A percentile compares a stretch with the other conserved stretches of the same genome.
Conservation (phyloP, 164 flowering plant genomes). For the Vitis rotundifolia region DNA sequence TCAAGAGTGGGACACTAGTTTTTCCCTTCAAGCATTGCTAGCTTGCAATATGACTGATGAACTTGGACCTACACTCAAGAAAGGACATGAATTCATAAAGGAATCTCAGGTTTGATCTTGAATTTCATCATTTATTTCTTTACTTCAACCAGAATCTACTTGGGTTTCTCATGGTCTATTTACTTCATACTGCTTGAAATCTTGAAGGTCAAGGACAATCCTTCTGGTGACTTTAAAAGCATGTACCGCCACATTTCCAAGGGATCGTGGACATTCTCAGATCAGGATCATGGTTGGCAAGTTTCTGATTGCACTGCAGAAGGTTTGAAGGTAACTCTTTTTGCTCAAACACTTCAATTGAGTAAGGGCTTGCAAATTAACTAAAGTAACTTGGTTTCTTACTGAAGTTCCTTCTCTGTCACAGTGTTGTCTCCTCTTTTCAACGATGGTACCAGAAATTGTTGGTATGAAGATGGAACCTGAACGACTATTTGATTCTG, state of each 20-base stretch:
- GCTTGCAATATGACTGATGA: conserved; percentile 42
- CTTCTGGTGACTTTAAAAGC: too few species aligned
- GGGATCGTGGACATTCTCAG: conserved; percentile 59
- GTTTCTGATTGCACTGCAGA: conserved; percentile 71
- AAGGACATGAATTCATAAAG: conserved; percentile 40
- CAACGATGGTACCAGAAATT: conserved; percentile 42
- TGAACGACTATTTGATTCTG: conserved; percentile 42
- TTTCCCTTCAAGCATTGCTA: conserved; percentile 51
- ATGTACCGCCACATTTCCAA: too few species aligned
- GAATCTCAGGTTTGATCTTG: conserved; percentile 37
- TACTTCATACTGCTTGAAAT: too few species aligned
- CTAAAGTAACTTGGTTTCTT: background rate
- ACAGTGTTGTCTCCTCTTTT: conserved; percentile 38
- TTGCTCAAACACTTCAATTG: background rate
- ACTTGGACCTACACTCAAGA: conserved; percentile 25
- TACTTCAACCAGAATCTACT: too few species aligned
- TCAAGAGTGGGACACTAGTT: conserved; percentile 52
- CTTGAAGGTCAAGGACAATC: too few species aligned
- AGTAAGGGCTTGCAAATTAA: background rate
- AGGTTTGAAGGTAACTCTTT: conserved; percentile 38
- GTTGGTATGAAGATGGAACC: conserved; percentile 47
- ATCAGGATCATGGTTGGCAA: conserved; percentile 61
- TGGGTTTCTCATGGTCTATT: too few species aligned
- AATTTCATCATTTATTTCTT: background rate
- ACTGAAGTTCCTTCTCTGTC: background rate